Evolutionary conservation across 192 early-diverging fungal genomes (phyloP), one percentile per base, ranked within the genome.

Genomic region (Coemansia pectinata): DNA sequence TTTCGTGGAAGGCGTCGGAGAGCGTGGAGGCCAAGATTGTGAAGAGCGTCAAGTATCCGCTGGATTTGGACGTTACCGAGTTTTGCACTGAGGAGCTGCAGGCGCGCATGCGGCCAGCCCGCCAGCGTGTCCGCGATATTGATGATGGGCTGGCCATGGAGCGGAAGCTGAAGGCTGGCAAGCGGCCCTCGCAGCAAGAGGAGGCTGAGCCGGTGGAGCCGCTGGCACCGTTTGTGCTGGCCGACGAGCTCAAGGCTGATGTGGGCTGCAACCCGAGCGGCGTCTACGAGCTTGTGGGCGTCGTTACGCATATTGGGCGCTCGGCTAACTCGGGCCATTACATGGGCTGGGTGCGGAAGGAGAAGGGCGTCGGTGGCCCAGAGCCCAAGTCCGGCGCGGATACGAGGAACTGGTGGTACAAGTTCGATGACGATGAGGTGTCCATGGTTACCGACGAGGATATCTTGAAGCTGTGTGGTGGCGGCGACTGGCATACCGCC

Each of bases 401-500:
- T 21, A 76, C 76, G 5, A 70, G 69, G 70, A 73, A 79, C 67
- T 93, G 92, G 92, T 93, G 92, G 92, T 85, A 89, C 84, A 95
- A 96, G 71, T 98, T 93, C 77, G 94, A 99, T 71, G 97, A 99
- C 74, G 96, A 99, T 53, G 89, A 93, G 34, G 97, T 99, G 12
- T 91, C 92, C 5, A 85, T 88, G 39, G 87, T 96, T 33, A 89
- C 84, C 9, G 86, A 92, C 62, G 92, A 93, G 17, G 97, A 99
- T 21, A 93, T 99, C 62, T 74, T 89, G 41, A 95, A 92, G 79
- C 85, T 99, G 40, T 91, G 92, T 66, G 96, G 97, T 21, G 96
- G 96, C 34, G 96, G 89, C 25, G 91, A 91, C 66, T 90, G 89
- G 86, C 91, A 91, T 60, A 91, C 88, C 7, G 95, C 95, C 11